Conservation (phyloP, 441 rosid genomes). For the Geranium incanum region DNA sequence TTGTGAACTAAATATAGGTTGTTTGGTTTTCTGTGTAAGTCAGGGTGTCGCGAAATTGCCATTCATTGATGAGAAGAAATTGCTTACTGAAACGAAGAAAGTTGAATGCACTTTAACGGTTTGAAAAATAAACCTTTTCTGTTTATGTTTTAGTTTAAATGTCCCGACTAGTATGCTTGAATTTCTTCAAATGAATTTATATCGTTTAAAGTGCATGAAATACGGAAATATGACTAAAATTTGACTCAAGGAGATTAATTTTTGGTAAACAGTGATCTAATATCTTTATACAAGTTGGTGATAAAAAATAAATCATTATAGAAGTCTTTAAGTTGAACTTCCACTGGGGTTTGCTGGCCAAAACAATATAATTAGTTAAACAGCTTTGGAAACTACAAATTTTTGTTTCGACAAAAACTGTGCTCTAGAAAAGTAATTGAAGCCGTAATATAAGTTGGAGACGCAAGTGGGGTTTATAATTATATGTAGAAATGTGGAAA, state of each 20-base stretch:
- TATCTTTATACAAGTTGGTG: not conserved
- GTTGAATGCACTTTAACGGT: conserved; percentile 80
- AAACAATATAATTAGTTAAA: not conserved
- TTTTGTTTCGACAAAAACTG: not conserved
- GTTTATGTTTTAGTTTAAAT: conserved; percentile 9
- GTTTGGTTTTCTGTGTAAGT: conserved; percentile 25
- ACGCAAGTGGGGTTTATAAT: not conserved
- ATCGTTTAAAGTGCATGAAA: conserved; percentile 2
- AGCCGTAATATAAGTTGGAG: not conserved
- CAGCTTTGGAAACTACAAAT: not conserved
- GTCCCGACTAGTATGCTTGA: conserved; percentile 17
- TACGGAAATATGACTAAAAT: not conserved
- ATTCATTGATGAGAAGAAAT: conserved; percentile 72
- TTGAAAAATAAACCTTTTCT: conserved; percentile 15
- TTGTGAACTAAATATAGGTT: conserved; percentile 17
- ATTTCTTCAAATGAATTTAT: not conserved
- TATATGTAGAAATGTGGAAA: not conserved
- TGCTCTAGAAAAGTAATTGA: not conserved
- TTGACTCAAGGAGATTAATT: not conserved
- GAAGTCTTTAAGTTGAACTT: not conserved
- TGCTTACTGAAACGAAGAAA: conserved; percentile 75
- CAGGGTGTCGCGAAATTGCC: conserved; percentile 96
- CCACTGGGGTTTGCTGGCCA: not conserved
- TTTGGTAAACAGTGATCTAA: not conserved
- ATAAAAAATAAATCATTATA: not conserved